Evolutionary conservation across 2,329 filamentous ascomycete genomes (phyloP).

Genomic region (Myriosclerotinia duriaeana): DNA sequence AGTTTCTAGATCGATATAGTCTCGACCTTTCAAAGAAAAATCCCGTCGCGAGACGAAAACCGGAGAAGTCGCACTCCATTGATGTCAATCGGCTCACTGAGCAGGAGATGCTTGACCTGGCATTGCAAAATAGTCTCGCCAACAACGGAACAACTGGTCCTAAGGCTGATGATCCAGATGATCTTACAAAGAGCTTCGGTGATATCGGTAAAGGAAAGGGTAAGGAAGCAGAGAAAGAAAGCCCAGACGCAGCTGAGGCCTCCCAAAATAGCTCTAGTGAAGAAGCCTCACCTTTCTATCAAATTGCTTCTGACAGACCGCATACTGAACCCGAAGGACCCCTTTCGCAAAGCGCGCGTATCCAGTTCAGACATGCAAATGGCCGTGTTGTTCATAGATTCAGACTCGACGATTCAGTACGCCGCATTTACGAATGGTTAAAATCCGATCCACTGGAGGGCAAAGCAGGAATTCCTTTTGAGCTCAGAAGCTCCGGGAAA

Average conservation of each 20-base stretch:
- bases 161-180: conserved; percentile 78
- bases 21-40: conserved; percentile 87
- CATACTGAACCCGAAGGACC: conserved; percentile 72
- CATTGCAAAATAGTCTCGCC: conserved; percentile 82
- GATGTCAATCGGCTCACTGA: conserved; percentile 90
- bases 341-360: conserved; percentile 72
- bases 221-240: conserved; percentile 45
- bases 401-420: conserved; percentile 69
- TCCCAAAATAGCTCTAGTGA: conserved; percentile 36
- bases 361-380: conserved; percentile 86
- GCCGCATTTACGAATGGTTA: conserved; percentile 91
- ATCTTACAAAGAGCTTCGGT: conserved; percentile 68
- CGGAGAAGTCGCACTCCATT: conserved; percentile 65
- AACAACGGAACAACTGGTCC: conserved; percentile 46
- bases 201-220: conserved; percentile 56
- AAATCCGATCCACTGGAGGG: conserved; percentile 84
- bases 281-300: conserved; percentile 57
- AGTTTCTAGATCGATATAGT: conserved; percentile 97
- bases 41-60: conserved; percentile 77
- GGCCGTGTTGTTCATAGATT: conserved; percentile 90
- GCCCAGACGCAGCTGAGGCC: conserved; percentile 38
- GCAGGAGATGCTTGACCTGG: conserved; percentile 95
- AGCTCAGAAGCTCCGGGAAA: conserved; percentile 83
- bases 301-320: conserved; percentile 69
- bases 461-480: conserved; percentile 76